phyloP scores from a whole-genome alignment of 2,329 filamentous ascomycete species.

The Fusarium tuaranense region DNA sequence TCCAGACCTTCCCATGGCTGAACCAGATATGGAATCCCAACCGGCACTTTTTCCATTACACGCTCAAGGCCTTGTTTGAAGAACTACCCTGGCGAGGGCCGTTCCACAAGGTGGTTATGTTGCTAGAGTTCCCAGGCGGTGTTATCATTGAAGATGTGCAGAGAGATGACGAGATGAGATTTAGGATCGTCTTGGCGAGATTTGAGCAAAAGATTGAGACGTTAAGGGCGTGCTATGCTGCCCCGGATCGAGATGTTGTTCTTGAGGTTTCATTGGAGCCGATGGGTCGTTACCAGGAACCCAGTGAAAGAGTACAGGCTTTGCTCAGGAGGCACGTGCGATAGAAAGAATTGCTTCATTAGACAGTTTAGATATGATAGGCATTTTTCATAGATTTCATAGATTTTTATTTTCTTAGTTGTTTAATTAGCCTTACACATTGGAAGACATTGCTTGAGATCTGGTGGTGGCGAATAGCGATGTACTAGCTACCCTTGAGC shows the following conservation, averaged over 20 bases:
- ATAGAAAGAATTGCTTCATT: background rate
- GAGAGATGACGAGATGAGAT: background rate
- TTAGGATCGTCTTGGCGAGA: background rate
- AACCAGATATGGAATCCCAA: background rate
- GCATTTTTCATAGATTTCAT: background rate
- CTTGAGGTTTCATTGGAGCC: conserved; percentile 17
- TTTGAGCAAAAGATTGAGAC: background rate
- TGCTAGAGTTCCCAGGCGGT: background rate
- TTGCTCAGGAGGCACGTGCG: background rate
- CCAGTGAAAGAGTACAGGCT: background rate
- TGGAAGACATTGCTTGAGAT: too few relatives aligned
- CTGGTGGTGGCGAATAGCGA: too few relatives aligned
- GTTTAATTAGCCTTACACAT: background rate
- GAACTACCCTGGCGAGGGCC: background rate
- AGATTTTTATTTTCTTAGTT: background rate
- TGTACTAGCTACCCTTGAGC: background rate
- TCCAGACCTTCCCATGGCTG: background rate
- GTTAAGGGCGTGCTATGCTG: background rate
- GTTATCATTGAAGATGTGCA: background rate
- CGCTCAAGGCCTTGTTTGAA: background rate
- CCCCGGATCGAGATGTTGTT: background rate
- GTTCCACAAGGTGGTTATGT: background rate
- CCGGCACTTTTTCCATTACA: background rate
- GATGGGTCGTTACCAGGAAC: background rate
- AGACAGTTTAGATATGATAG: background rate